Evolutionary conservation across 2,329 filamentous ascomycete species (phyloP), one percentile per base, ranked within the genome.

Genomic region (Torrubiellomyces zombiae): DNA sequence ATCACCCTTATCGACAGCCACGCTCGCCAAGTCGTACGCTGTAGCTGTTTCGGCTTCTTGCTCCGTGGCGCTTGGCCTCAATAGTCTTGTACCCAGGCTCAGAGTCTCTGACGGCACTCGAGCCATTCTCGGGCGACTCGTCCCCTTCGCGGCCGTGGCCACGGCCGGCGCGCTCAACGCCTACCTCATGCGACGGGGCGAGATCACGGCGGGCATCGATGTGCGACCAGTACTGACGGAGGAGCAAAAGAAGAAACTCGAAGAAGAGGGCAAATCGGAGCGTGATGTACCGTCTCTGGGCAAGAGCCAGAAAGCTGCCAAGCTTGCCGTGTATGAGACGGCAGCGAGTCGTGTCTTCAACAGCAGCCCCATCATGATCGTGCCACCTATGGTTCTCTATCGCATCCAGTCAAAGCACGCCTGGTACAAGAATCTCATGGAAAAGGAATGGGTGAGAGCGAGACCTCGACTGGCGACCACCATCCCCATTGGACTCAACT

Each of bases 101-200:
- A 82, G 77, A 47, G 58, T 95, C 23, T 70, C 75, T 10, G 79
- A 81, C 1, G 69, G 70, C 26, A 78, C 85, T 3, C 73, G 74
- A 32, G 64, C 75, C 19, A 70, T 91, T 12, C 70, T 95, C 3
- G 65, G 71, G 27, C 75, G 89, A n/a, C 67, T 98, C 7, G 85
- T 95, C 6, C 89, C 89, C 14, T 98, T 98, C 45, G 89, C 86
- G 1, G 89, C 89, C 9, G 89, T 98, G 8, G 86, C 86, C 16
- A 79, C 73, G 30, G 89, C 89, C 4, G 85, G 83, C 42, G 82
- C 75, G 2, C 63, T 98, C 33, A 98, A 98, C 52, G 89, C 94
- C 14, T 91, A 94, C 54, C 67, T 98, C 28, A 98, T 98, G 89
- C 81, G 89, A 31, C 76, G 82, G 34, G 86, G 94, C 51, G 89